These are phyloP conservation scores for Solanum sejunctum DNA, from an alignment of 257 asterid genomes.

Conservation along the genomic window DNA sequence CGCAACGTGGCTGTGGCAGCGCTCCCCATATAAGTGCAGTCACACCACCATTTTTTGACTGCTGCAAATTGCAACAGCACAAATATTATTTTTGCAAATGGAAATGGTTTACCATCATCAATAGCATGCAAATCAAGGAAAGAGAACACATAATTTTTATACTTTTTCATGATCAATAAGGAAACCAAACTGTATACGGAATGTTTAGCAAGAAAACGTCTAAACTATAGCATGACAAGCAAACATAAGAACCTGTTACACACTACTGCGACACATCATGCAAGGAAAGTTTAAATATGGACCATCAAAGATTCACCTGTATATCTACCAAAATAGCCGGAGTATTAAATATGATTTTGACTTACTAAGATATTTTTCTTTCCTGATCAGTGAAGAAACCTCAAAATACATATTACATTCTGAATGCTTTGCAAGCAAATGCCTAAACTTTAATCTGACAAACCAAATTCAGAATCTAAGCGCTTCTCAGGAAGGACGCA, in stretches of 20 bases:
- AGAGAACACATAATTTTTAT: background rate
- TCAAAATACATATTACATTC: background rate
- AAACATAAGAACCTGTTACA: background rate
- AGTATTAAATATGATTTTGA: background rate
- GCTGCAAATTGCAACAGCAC: conserved; percentile 29
- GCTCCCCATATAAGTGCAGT: conserved; percentile 97
- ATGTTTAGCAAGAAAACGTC: background rate
- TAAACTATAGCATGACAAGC: background rate
- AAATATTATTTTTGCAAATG: background rate
- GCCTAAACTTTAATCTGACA: background rate
- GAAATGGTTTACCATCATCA: background rate
- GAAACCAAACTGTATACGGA: background rate
- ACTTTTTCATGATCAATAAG: background rate
- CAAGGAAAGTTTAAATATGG: background rate
- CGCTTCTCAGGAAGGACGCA: background rate
- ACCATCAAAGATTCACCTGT: background rate
- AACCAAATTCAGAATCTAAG: background rate
- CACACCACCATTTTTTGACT: conserved; percentile 51
- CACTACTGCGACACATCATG: background rate
- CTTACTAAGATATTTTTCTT: background rate
- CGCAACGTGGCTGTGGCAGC: conserved; percentile 95
- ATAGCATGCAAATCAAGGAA: background rate
- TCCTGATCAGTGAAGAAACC: background rate
- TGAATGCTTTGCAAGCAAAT: background rate
- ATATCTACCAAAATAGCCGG: background rate